Evolutionary conservation across 1,139 yeast species (phyloP), one percentile per base, ranked within the genome.

Genomic region (Saccharomyces hybrid): DNA sequence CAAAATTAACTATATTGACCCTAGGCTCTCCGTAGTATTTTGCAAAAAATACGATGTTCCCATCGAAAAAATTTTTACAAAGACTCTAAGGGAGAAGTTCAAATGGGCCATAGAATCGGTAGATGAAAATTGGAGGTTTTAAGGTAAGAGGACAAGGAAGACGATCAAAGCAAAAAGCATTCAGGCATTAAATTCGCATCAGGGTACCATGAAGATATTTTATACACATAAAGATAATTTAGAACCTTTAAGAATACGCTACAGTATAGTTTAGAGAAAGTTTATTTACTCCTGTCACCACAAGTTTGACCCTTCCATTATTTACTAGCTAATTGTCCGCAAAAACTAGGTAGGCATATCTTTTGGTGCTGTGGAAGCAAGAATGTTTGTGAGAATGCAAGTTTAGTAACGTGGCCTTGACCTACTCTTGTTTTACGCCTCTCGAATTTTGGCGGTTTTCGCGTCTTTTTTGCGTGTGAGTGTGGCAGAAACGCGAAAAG

Each of bases 71-170:
- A 78, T 93, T 53, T 90, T 93, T 64, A 86, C 97, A 25, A 90
- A 89, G 72, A 87, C 98, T 0, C 76, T 91, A 60, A 77, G 98
- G 60, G 97, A 91, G 49, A 91, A 91, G 75, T 91, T 91, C 73
- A 84, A 82, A 53, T 91, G 99, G 99, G 98, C 99, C 27, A 86
- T 91, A 54, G 95, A 91, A 69, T 84, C 93, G 52, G 91, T 84
- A 4, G 97, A 87, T 68, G 89, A 82, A 61, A 75, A 88, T 65
- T 91, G 99, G 99, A 78, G 82, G 62, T 90, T 90, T 66, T 89
- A 70, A 62, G 23, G 23, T 38, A 16, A 16, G 11, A 16, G 19
- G 9, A 16, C 19, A 34, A 14, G 19, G 19, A 14, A 34, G 19
- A 14, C 7, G 42, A 38, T 8, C 8, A 38, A 8, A 38, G 11